A percentile compares a stretch with the other conserved stretches of the same genome.
phyloP scores from a whole-genome alignment of 805 yeast species.

The Metschnikowia dekortorum region DNA sequence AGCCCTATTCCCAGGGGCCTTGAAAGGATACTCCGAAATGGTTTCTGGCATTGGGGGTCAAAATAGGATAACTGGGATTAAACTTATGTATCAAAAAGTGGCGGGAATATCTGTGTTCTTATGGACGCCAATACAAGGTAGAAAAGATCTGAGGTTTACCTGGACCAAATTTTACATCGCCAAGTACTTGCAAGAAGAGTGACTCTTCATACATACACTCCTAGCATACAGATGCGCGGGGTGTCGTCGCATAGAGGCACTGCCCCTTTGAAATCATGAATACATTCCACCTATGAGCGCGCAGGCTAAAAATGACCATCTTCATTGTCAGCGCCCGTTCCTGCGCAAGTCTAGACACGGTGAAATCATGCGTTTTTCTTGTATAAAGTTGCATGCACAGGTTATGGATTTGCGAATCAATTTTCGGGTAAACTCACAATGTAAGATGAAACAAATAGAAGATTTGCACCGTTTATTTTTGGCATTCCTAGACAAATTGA shows the following conservation, averaged over 20 bases:
- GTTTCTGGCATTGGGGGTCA: not conserved
- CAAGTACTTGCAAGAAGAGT: not conserved
- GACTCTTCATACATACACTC: conserved; percentile 4
- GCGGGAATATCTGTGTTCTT: not conserved
- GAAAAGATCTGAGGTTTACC: not conserved
- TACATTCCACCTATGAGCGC: not conserved
- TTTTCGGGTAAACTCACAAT: no score
- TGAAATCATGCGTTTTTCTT: not conserved
- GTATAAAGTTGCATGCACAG: not conserved
- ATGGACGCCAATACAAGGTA: not conserved
- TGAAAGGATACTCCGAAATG: not conserved
- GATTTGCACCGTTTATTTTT: no score
- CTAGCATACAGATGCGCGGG: not conserved
- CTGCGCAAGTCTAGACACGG: not conserved
- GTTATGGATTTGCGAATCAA: not conserved
- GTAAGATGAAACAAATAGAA: no score
- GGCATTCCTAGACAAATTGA: no score
- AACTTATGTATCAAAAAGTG: not conserved
- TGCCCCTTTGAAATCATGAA: not conserved
- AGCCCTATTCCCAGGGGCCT: conserved; percentile 3
- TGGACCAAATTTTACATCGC: not conserved
- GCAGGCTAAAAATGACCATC: not conserved
- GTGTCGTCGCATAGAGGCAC: not conserved
- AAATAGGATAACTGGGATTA: not conserved
- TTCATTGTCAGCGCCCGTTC: not conserved